Evolutionary conservation across 345 rosid genomes (phyloP).

Genomic region (Hibiscus mutabilis): DNA sequence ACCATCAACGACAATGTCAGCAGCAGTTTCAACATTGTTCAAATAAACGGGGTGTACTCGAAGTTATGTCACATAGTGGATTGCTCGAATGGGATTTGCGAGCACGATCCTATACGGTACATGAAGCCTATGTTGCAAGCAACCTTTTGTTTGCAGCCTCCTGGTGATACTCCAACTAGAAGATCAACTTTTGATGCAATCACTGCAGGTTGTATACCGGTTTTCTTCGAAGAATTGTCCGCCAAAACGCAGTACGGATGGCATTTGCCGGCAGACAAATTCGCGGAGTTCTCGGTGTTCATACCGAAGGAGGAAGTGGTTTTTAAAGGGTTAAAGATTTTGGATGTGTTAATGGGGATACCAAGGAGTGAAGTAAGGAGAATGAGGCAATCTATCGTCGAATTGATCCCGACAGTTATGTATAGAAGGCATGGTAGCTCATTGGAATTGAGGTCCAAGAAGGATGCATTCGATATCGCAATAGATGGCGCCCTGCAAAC

Average conservation of each 20-base stretch:
- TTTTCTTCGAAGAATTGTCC: conserved; percentile 75
- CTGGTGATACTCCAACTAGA: conserved; percentile 83
- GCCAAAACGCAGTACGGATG: conserved; percentile 71
- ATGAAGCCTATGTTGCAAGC: conserved; percentile 79
- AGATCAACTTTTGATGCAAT: conserved; percentile 79
- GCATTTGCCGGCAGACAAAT: conserved; percentile 63
- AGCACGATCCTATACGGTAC: conserved; percentile 73
- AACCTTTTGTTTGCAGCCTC: conserved; percentile 82
- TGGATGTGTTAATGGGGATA: conserved; percentile 66
- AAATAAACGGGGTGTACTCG: conserved; percentile 10
- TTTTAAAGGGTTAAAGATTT: conserved; percentile 51
- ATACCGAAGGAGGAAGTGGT: conserved; percentile 87
- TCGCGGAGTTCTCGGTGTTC: conserved; percentile 48
- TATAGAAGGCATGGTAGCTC: conserved; percentile 84
- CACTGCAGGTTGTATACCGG: conserved; percentile 86
- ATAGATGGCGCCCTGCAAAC: conserved; percentile 56
- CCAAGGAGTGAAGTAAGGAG: conserved; percentile 49
- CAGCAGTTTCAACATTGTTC: background rate
- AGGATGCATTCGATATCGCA: conserved; percentile 89
- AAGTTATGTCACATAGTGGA: conserved; percentile 70
- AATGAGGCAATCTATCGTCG: conserved; percentile 64
- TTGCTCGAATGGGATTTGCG: conserved; percentile 84
- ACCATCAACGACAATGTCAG: background rate
- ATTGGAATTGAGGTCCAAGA: conserved; percentile 39
- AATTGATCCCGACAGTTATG: conserved; percentile 62